phyloP scores from a whole-genome alignment of 2,329 filamentous ascomycete genomes.

The Xylaria polymorpha region DNA sequence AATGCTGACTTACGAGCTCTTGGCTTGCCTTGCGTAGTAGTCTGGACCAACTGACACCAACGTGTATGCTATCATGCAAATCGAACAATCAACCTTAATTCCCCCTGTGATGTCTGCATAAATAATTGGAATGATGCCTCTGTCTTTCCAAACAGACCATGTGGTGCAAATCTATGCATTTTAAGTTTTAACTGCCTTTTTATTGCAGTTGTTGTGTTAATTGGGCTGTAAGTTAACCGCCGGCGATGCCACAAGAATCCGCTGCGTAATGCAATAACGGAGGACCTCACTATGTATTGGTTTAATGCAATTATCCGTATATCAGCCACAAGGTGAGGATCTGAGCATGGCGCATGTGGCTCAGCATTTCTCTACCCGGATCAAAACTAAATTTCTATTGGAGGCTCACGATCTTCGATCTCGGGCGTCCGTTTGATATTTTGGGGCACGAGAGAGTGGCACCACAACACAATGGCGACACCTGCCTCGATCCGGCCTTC shows the following conservation, averaged over 20 bases:
- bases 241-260: neutral
- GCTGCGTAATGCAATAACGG: neutral
- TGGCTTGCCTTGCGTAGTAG: neutral
- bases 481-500: slow-evolving; percentile 48
- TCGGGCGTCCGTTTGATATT: slow-evolving; percentile 19
- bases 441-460: slow-evolving; percentile 25
- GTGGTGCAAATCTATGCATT: too few species aligned
- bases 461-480: slow-evolving; percentile 47
- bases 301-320: neutral
- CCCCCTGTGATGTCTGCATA: too few species aligned
- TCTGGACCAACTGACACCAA: neutral
- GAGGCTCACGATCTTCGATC: slow-evolving; percentile 18
- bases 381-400: slow-evolving; percentile 47
- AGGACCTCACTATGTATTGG: neutral
- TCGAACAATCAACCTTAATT: neutral
- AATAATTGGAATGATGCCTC: neutral
- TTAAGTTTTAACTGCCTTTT: neutral
- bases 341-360: neutral
- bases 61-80: neutral
- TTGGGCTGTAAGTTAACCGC: too few species aligned
- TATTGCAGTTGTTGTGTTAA: too few species aligned
- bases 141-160: too few species aligned
- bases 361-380: slow-evolving; percentile 40
- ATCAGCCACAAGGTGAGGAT: slow-evolving; percentile 8
- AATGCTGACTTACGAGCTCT: neutral